Evolutionary conservation across 768 basidiomycete genomes (phyloP), one percentile per base, ranked within the genome.

Genomic region (Exidia glandulosa): DNA sequence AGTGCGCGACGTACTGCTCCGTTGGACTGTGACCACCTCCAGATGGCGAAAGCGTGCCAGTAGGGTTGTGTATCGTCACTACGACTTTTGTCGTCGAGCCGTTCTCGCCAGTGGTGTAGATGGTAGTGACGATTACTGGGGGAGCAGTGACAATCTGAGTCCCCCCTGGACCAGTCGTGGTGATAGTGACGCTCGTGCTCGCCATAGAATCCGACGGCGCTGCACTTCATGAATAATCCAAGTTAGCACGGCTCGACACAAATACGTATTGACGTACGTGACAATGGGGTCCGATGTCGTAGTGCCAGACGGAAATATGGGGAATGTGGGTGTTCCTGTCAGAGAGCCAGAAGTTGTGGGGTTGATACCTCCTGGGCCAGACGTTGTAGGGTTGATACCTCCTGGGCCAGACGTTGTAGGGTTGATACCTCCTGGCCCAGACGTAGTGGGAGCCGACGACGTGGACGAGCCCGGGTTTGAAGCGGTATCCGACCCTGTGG

Each of bases 1-100:
- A 31, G 41, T 32, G 30, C 47, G 23, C 27, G 45, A 25, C 12
- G 19, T 25, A 59, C 32, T 60, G 19, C 48, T 63, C 33, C 56
- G 47, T 14, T 29, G 16, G 52, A 89, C 88, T 81, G 74, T 50
- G 80, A 79, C 58, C 70, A 68, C 48, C 67, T 73, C 69, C 72
- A 37, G 66, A 66, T 45, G 75, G 74, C 67, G 85, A 74, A 13
- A 81, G 71, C 57, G 74, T 79, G 41, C 90, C 77, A 19, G 89
- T 88, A 23, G 87, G 88, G 66, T 90, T 90, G n/a, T 81, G 74
- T 36, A 82, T 73, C 25, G 83, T 71, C 65, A 82, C 75, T 0
- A 88, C 90, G 61, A 87, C 73, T 1, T 86, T 86, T 55, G 77
- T 74, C 33, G 77, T 65, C 14, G 68, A 64, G 14, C 88, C 88